Conservation (phyloP, 2,329 filamentous ascomycete species). For the Penicillium sp. region DNA sequence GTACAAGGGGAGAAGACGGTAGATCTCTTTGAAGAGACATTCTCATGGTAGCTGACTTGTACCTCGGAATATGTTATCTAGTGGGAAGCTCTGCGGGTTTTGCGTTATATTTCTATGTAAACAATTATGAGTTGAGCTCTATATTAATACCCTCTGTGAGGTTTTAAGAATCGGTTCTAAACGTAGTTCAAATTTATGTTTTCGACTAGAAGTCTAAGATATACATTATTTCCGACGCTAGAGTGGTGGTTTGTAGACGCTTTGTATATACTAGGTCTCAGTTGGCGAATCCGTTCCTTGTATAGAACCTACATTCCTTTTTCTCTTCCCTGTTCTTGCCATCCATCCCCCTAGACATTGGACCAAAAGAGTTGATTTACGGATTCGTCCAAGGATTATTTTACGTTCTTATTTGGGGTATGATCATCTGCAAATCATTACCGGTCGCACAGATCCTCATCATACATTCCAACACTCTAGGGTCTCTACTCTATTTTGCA, state of each 20-base stretch:
- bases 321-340: background rate
- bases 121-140: background rate
- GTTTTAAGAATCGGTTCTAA: background rate
- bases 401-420: background rate
- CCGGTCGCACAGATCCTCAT: background rate
- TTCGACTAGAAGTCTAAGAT: background rate
- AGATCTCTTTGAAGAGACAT: slow-evolving; percentile 40
- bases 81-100: background rate
- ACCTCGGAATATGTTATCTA: background rate
- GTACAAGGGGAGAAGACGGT: slow-evolving; percentile 32
- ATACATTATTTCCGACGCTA: background rate
- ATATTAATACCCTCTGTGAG: slow-evolving; percentile 4
- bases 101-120: background rate
- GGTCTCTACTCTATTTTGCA: background rate
- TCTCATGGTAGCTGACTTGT: slow-evolving; percentile 33
- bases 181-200: background rate
- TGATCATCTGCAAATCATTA: background rate
- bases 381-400: background rate
- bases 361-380: background rate
- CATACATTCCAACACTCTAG: background rate
- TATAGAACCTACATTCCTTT: too few species aligned
- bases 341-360: background rate
- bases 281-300: too few species aligned
- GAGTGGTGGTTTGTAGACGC: background rate
- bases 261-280: too few species aligned